phyloP scores from a whole-genome alignment of 2,329 filamentous ascomycete genomes.

The Monosporascus cannonballus region DNA sequence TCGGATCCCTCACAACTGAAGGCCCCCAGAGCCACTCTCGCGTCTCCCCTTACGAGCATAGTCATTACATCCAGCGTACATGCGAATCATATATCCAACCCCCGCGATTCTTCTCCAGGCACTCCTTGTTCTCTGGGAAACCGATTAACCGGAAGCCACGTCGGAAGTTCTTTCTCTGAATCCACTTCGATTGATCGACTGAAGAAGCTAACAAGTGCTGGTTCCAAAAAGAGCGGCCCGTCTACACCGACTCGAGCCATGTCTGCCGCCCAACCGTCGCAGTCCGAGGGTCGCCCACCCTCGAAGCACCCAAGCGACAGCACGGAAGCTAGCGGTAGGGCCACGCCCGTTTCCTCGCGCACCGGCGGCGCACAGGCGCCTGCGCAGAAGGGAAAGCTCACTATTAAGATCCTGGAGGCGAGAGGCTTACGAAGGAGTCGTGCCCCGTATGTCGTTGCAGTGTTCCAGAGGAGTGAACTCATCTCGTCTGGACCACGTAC shows the following conservation, averaged over 20 bases:
- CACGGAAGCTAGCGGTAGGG: conserved; percentile 43
- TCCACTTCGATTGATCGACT: conserved; percentile 63
- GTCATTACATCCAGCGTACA: conserved; percentile 58
- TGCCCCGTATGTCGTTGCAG: conserved; percentile 92
- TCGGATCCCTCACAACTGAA: conserved; percentile 37
- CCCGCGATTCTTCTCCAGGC: conserved; percentile 49
- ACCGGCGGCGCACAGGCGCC: conserved; percentile 55
- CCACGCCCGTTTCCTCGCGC: conserved; percentile 41
- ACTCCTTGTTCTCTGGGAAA: conserved; percentile 42
- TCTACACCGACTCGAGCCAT: conserved; percentile 85
- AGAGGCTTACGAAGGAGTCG: conserved; percentile 74
- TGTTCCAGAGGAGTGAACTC: conserved; percentile 94
- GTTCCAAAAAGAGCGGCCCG: conserved; percentile 80
- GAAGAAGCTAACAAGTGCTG: conserved; percentile 84
- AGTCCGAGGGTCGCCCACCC: conserved; percentile 29
- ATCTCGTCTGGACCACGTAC: conserved; percentile 80
- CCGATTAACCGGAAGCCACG: conserved; percentile 29
- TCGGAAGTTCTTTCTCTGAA: conserved; percentile 35
- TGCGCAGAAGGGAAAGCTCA: conserved; percentile 77
- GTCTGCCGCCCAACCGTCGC: conserved; percentile 55
- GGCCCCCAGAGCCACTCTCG: conserved; percentile 37
- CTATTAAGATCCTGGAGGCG: conserved; percentile 82
- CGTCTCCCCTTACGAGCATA: conserved; percentile 57
- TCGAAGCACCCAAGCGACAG: conserved; percentile 30
- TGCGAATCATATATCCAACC: conserved; percentile 65